Evolutionary conservation across 2,329 filamentous ascomycete species (phyloP).

Genomic region (Helicocarpus griseus): DNA sequence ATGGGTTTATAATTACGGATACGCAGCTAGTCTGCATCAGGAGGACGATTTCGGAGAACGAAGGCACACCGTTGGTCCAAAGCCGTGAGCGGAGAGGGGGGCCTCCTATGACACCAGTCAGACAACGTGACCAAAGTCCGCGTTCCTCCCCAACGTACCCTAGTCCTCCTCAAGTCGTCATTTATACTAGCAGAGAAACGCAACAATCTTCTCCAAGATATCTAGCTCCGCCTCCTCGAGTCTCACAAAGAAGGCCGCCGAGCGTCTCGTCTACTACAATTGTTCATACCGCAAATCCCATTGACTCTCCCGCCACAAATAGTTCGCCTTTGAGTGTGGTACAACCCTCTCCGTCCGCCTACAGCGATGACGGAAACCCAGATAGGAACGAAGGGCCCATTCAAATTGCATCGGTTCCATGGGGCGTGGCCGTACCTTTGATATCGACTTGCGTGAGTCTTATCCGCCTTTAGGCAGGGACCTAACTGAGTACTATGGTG

Average conservation of each 20-base stretch:
- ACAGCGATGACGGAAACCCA: conserved; percentile 2
- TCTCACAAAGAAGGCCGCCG: background rate
- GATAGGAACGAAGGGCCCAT: background rate
- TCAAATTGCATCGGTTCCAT: conserved; percentile 3
- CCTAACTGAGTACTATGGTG: too few relatives aligned
- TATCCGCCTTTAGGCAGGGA: too few relatives aligned
- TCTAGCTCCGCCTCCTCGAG: background rate
- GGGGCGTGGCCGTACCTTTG: too few relatives aligned
- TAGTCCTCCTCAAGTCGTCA: too few relatives aligned
- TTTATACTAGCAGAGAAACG: too few relatives aligned
- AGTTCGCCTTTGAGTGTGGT: background rate
- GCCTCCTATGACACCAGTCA: background rate
- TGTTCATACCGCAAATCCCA: background rate
- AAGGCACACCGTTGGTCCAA: background rate
- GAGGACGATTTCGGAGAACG: conserved; percentile 3
- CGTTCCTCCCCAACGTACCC: background rate
- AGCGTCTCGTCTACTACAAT: background rate
- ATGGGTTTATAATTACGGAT: conserved; percentile 6
- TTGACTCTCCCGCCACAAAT: background rate
- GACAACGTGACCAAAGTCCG: background rate
- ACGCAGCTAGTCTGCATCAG: conserved; percentile 3
- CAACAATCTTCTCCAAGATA: too few relatives aligned
- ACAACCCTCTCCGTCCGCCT: conserved; percentile 1
- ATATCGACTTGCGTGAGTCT: too few relatives aligned
- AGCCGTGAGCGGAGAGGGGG: background rate